phyloP scores from a whole-genome alignment of 352 stramenopile genomes.

The Globisporangium ultimum region DNA sequence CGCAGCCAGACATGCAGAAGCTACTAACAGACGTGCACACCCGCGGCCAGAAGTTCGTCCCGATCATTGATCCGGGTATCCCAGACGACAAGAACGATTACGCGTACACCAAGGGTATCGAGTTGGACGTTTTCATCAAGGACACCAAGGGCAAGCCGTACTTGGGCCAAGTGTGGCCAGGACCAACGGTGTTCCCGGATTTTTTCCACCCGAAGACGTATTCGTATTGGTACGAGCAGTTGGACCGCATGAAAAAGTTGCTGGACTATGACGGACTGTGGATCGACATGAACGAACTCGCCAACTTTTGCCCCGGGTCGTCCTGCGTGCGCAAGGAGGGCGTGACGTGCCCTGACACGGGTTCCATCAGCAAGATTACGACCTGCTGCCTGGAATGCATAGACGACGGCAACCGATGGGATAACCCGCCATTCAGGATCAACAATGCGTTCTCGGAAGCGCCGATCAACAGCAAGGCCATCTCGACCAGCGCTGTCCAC shows the following conservation, averaged over 20 bases:
- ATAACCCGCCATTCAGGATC: constrained; percentile 56
- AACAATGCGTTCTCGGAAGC: constrained; percentile 43
- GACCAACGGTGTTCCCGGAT: constrained; percentile 75
- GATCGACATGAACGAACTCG: constrained; percentile 89
- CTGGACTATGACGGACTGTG: constrained; percentile 70
- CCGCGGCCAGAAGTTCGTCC: constrained; percentile 59
- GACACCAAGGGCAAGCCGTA: constrained; percentile 55
- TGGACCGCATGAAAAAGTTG: constrained; percentile 47
- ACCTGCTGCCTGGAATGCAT: constrained; percentile 45
- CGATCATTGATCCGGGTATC: constrained; percentile 85
- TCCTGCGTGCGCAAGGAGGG: constrained; percentile 30
- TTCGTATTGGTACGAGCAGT: constrained; percentile 64
- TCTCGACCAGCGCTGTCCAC: constrained; percentile 55
- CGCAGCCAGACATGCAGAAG: constrained; percentile 21
- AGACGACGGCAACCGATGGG: constrained; percentile 41
- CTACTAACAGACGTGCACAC: constrained; percentile 52
- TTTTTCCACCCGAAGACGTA: constrained; percentile 73
- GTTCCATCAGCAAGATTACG: constrained; percentile 29
- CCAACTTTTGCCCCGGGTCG: constrained; percentile 65
- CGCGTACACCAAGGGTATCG: constrained; percentile 49
- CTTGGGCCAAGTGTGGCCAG: constrained; percentile 78
- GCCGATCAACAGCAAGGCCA: constrained; percentile 54
- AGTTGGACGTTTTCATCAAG: constrained; percentile 79
- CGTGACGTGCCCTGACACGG: constrained; percentile 31
- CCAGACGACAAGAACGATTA: constrained; percentile 44